Evolutionary conservation across 2,329 filamentous ascomycete species (phyloP), one percentile per base, ranked within the genome.

Genomic region (Cucurbitaria berberidis): DNA sequence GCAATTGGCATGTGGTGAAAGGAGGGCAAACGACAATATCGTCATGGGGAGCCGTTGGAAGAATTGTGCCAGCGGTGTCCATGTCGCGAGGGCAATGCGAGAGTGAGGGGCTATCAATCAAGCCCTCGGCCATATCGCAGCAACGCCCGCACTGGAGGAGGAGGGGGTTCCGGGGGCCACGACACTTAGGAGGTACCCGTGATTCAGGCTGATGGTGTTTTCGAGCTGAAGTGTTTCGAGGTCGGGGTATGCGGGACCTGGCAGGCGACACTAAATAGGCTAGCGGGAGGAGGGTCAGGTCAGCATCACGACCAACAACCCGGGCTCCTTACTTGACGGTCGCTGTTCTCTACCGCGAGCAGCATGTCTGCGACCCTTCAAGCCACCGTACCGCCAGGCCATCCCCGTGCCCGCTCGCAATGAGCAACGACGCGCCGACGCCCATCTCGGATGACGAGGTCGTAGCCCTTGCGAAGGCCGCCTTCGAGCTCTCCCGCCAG

Each of bases 401-500:
- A 35, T 30, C 44, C 38, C 32, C 29, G 57, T 49, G 45, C 51
- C 48, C 55, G 53, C 61, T 51, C 65, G 53, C 48, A 55, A 76
- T 75, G 74, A 76, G 72, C 69, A 74, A 75, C 72, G 73, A 75
- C 63, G 51, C 60, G 51, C 62, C 63, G 35, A 66, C 62, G 58
- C 79, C 82, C 47, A 80, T 87, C 68, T 82, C 86, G 16, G 77
- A 86, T 34, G 78, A 78, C 38, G 86, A 90, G 70, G 86, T 90
- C 58, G 84, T 90, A 45, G 79, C 79, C 50, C 80, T 89, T 43
- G 86, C 86, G 30, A 83, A 82, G 62, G 85, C 89, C 64, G 86
- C 86, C 39, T 88, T 91, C 82, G 82, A 83, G 57, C 82, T 81
- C 64, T 88, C 88, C 48, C 78, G 88, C 52, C 82, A 86, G 62